Conservation (phyloP, 169 alveolate species). For the Eimeria falciformis region DNA sequence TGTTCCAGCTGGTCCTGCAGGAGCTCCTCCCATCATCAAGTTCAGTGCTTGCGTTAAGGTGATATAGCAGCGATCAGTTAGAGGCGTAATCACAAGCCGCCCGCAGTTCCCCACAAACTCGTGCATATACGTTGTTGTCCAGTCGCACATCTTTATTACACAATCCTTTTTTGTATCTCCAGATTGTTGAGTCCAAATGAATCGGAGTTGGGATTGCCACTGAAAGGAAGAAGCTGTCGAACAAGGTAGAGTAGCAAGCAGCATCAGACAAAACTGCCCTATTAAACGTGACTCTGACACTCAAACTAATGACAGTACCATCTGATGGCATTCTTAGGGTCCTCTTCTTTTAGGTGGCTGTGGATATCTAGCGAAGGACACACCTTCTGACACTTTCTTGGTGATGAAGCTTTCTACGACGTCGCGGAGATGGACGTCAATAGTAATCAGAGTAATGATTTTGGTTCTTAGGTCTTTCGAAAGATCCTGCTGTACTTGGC, state of each 20-base stretch:
- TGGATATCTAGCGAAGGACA: too few species aligned
- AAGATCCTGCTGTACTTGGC: slow-evolving; percentile 91
- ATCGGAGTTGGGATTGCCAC: slow-evolving; percentile 97
- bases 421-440: slow-evolving; percentile 97
- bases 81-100: slow-evolving; percentile 95
- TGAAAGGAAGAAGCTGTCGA: slow-evolving; percentile 89
- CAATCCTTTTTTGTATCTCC: slow-evolving; percentile 87
- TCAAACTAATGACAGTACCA: too few species aligned
- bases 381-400: slow-evolving; percentile 90
- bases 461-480: slow-evolving; percentile 83
- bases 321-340: too few species aligned
- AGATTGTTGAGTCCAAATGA: slow-evolving; percentile 87
- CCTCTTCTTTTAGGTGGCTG: too few species aligned
- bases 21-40: slow-evolving; percentile 95
- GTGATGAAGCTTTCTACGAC: slow-evolving; percentile 94
- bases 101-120: slow-evolving; percentile 98
- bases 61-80: slow-evolving; percentile 96
- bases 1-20: slow-evolving; percentile 98
- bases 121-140: slow-evolving; percentile 94
- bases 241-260: background rate
- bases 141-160: slow-evolving; percentile 94
- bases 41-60: slow-evolving; percentile 95
- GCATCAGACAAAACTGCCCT: background rate
- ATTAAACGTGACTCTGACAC: background rate
- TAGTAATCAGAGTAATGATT: slow-evolving; percentile 94